Evolutionary conservation across 371 early-diverging fungal species (phyloP).

Genomic region (Circinella umbellata): DNA sequence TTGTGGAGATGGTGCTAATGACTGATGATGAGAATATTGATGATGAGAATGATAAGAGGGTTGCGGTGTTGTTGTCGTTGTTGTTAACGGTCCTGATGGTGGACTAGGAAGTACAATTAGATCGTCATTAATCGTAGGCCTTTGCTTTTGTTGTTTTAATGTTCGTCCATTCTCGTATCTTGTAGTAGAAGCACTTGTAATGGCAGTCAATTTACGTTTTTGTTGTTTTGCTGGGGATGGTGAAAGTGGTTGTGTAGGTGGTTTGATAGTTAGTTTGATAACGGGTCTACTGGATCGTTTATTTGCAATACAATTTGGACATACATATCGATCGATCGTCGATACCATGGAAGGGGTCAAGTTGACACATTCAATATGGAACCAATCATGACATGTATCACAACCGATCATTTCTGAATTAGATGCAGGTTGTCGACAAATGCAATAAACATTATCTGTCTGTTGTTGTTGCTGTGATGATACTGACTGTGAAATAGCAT

Average conservation of each 20-base stretch:
- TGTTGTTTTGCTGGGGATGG: neutral
- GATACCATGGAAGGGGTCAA: constrained; percentile 22
- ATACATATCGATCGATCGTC: constrained; percentile 29
- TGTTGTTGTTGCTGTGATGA: constrained; percentile 20
- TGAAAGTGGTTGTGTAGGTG: constrained; percentile 1
- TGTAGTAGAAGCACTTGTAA: neutral
- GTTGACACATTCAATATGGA: constrained; percentile 59
- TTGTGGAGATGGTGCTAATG: neutral
- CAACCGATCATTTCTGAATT: constrained; percentile 57
- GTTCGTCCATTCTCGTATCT: neutral
- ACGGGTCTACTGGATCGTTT: constrained; percentile 6
- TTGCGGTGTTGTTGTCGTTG: neutral
- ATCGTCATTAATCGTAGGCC: neutral
- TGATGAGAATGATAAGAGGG: neutral
- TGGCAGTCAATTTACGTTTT: constrained; percentile 5
- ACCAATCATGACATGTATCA: constrained; percentile 64
- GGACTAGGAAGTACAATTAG: neutral
- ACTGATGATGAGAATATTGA: neutral
- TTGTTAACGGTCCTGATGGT: neutral
- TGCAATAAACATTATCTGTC: constrained; percentile 40
- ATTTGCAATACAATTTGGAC: constrained; percentile 17
- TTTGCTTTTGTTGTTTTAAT: neutral
- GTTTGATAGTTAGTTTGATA: constrained; percentile 17
- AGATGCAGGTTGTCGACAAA: constrained; percentile 33
- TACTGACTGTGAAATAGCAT: neutral